Percentiles rank a stretch among this genome's conserved stretches.
These are phyloP conservation scores for Guyanaporus albipodus DNA, from an alignment of 768 basidiomycete genomes.

Conservation along the genomic window DNA sequence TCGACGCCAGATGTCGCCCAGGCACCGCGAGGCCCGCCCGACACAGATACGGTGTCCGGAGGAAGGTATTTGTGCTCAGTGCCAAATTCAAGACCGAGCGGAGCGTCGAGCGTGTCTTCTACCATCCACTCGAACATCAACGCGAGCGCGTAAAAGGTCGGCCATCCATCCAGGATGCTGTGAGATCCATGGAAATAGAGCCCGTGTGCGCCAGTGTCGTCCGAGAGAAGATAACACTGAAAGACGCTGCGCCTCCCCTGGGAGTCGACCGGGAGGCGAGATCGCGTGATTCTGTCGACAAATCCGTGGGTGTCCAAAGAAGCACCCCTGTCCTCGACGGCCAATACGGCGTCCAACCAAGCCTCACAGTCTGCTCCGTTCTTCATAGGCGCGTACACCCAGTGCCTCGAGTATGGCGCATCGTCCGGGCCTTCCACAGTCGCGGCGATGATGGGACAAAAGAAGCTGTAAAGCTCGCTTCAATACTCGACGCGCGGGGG, in stretches of 20 bases:
- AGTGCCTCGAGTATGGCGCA: neutral
- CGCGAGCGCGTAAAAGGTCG: slow-evolving; percentile 10
- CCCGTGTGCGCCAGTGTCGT: neutral
- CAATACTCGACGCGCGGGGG: neutral
- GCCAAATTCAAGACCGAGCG: slow-evolving; percentile 4
- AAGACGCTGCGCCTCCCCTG: neutral
- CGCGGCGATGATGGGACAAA: slow-evolving; percentile 12
- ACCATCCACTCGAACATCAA: slow-evolving; percentile 16
- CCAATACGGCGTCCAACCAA: slow-evolving; percentile 11
- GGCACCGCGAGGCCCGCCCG: slow-evolving; percentile 10
- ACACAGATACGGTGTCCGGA: slow-evolving; percentile 12
- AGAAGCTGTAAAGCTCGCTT: slow-evolving; percentile 2
- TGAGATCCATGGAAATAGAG: slow-evolving; percentile 16
- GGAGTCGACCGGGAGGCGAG: slow-evolving; percentile 5
- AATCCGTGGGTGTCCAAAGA: slow-evolving; percentile 3
- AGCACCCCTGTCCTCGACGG: neutral
- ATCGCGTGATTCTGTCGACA: slow-evolving; percentile 2
- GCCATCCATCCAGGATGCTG: slow-evolving; percentile 14
- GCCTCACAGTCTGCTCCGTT: neutral
- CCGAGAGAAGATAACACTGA: slow-evolving; percentile 15
- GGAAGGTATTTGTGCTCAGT: slow-evolving; percentile 13
- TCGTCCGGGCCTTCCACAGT: slow-evolving; percentile 1
- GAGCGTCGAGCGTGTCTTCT: neutral
- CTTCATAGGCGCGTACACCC: slow-evolving; percentile 12
- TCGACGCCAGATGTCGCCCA: slow-evolving; percentile 6